Base-by-base conservation (phyloP, 257 asterid genomes). In the Solanum appendiculatum region DNA sequence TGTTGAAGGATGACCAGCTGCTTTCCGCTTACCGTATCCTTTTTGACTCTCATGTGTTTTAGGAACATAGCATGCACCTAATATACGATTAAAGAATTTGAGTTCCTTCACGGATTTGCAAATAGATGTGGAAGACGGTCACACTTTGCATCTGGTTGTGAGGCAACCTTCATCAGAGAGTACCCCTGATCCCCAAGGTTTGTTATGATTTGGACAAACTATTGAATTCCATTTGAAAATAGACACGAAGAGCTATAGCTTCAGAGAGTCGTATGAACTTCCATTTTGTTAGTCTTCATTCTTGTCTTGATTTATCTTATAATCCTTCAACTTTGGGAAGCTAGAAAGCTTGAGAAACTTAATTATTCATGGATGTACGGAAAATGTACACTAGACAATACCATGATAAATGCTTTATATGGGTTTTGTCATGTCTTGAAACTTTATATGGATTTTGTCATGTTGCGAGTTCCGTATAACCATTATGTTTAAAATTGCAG, bases 21-120 rank as follows among this genome's bases (percentile, higher is more conserved):
- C 99, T 97, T 86, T 97, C 99, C 48, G 99, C 99, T 89, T 97
- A 97, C 89, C 99, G 99, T 97, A 97, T 97, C 99, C 99, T 92
- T 87, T 87, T 86, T 84, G 80, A 60, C 36, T 63, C 78, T 63
- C 78, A 84, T 63, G 70, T 54, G 39, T 37, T 34, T 60, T n/a
- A 11, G 36, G 78, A 56, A 58, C 31, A 31, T 82, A n/a, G 46
- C 56, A 39, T 82, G 48, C 66, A 23, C 60, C 74, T 83, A 83
- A 29, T 56, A 54, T 82, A 29, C 34, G 36, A 36, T 60, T 64
- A 23, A 83, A 75, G 9, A 42, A 82, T 25, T 36, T 58, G 89
- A 58, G 92, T 90, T 94, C 96, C 98, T 95, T 93, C 86, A 95
- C 89, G 34, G 88, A 87, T 86, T 46, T 82, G 58, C 63, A 58